Percentiles rank a stretch among this genome's conserved stretches.
These are phyloP conservation scores for Backusella morwellensis DNA, from an alignment of 192 early-diverging fungal species.

Conservation along the genomic window DNA sequence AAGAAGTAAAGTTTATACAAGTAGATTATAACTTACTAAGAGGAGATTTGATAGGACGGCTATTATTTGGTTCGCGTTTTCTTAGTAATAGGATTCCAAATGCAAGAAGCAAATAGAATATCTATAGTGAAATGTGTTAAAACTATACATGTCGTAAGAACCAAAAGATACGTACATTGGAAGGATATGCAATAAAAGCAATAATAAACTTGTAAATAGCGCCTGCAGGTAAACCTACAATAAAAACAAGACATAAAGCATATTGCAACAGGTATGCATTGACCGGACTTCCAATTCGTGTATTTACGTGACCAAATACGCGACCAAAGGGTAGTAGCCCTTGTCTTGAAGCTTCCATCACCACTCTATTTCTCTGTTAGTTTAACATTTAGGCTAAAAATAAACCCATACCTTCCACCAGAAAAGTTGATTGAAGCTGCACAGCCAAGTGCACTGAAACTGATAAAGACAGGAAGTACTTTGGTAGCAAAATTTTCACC, in stretches of 20 bases:
- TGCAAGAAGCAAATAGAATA: conserved; percentile 16
- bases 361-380: conserved; percentile 16
- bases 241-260: conserved; percentile 17
- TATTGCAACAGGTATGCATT: conserved; percentile 26
- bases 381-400: background rate
- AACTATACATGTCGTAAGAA: background rate
- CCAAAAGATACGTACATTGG: conserved; percentile 5
- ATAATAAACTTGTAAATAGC: conserved; percentile 32
- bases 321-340: conserved; percentile 26
- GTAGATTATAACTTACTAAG: conserved; percentile 7
- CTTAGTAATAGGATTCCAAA: conserved; percentile 12
- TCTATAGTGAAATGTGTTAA: background rate
- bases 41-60: conserved; percentile 19
- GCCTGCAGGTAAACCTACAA: conserved; percentile 29
- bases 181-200: conserved; percentile 27
- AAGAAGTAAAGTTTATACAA: background rate
- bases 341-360: conserved; percentile 29
- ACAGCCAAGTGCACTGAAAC: conserved; percentile 26
- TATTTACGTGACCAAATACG: conserved; percentile 22
- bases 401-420: background rate
- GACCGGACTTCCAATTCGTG: conserved; percentile 19
- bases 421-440: conserved; percentile 19
- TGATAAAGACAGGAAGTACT: conserved; percentile 30
- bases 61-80: conserved; percentile 14
- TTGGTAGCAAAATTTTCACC: conserved; percentile 23